Conservation (phyloP, 2,329 filamentous ascomycete genomes). For the Cadophora luteo-olivacea region DNA sequence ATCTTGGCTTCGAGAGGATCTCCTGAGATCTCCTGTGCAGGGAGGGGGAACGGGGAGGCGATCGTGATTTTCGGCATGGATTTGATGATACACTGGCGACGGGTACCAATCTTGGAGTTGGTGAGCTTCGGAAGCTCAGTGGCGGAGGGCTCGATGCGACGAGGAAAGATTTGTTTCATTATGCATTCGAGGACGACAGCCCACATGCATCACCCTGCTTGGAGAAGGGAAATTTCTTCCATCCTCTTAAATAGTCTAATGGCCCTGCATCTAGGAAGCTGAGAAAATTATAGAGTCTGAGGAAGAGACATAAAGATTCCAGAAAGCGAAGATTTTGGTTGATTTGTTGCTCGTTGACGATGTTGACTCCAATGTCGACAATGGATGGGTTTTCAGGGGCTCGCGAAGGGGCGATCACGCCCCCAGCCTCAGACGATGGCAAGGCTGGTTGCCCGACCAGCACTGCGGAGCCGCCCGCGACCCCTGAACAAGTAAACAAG, state of each 20-base stretch:
- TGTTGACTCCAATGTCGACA: not conserved
- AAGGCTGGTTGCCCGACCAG: slow-evolving; percentile 25
- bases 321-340: slow-evolving; percentile 2
- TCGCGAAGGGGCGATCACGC: slow-evolving; percentile 19
- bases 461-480: slow-evolving; percentile 10
- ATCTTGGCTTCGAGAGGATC: slow-evolving; percentile 25
- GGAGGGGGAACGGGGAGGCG: slow-evolving; percentile 14
- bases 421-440: slow-evolving; percentile 12
- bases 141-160: slow-evolving; percentile 27
- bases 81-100: slow-evolving; percentile 31
- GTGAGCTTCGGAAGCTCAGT: slow-evolving; percentile 20
- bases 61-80: slow-evolving; percentile 29
- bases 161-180: slow-evolving; percentile 33
- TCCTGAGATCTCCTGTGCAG: slow-evolving; percentile 22
- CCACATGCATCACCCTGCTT: slow-evolving; percentile 23
- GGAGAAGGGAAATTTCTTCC: slow-evolving; percentile 9
- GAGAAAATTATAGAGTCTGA: slow-evolving; percentile 8
- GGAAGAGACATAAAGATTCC: not conserved
- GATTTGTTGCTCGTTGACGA: slow-evolving; percentile 9
- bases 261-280: slow-evolving; percentile 9
- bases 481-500: slow-evolving; percentile 34
- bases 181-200: slow-evolving; percentile 26
- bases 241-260: slow-evolving; percentile 24
- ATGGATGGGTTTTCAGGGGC: slow-evolving; percentile 19
- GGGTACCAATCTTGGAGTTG: slow-evolving; percentile 12